These are phyloP conservation scores for Kluyveromyces dobzhanskii DNA, from an alignment of 805 yeast genomes.

Conservation along the genomic window DNA sequence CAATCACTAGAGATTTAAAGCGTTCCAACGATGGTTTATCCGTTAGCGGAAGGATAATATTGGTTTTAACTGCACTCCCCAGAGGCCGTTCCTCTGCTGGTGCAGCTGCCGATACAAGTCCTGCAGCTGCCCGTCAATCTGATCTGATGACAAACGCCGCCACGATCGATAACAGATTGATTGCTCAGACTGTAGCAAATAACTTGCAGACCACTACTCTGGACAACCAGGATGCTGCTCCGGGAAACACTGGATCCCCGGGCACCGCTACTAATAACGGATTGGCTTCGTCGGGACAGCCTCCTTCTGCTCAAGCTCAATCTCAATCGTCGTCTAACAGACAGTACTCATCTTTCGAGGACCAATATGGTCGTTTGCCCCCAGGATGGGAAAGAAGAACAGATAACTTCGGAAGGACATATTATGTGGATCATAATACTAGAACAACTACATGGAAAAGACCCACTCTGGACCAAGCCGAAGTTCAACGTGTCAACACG, in stretches of 20 bases:
- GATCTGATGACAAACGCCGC: constrained; percentile 2
- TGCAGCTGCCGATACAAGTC: constrained; percentile 11
- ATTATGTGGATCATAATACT: constrained; percentile 95
- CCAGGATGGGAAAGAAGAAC: constrained; percentile 99
- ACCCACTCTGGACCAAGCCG: constrained; percentile 77
- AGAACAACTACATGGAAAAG: constrained; percentile 99
- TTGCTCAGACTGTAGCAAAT: constrained; percentile 25
- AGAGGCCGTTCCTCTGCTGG: constrained; percentile 15
- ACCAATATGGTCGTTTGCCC: constrained; percentile 91
- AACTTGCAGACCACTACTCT: constrained; percentile 22
- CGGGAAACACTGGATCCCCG: too few species aligned
- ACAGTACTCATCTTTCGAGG: constrained; percentile 90
- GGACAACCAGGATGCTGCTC: constrained; percentile 17
- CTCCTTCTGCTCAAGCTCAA: constrained; percentile 1
- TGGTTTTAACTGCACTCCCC: constrained; percentile 46
- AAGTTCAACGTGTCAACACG: constrained; percentile 57
- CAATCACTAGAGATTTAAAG: constrained; percentile 86
- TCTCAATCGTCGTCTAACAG: constrained; percentile 29
- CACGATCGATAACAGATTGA: constrained; percentile 10
- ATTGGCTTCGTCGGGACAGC: background rate
- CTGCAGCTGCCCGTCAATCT: constrained; percentile 7
- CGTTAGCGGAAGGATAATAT: constrained; percentile 86
- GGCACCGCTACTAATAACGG: too few species aligned
- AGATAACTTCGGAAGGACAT: constrained; percentile 94
- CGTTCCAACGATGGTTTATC: constrained; percentile 85